Evolutionary conservation across 495 filamentous ascomycete species (phyloP).

Genomic region (Penicillium paradoxum): DNA sequence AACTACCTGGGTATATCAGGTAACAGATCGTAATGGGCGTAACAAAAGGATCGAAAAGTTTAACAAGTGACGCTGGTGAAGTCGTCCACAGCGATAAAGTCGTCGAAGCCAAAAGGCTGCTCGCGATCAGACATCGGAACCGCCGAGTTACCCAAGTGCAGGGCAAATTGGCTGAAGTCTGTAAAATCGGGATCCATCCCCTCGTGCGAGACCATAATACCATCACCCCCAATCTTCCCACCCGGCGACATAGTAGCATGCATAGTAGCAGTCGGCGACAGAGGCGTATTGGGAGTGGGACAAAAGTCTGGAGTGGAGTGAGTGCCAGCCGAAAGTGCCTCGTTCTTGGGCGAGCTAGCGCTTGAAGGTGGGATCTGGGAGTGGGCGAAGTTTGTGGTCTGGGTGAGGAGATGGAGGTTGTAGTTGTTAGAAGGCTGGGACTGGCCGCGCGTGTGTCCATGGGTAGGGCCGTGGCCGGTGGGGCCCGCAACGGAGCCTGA

Average conservation of each 20-base stretch:
- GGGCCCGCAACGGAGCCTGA: conserved; percentile 20
- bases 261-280: conserved; percentile 24
- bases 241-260: background rate
- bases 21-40: conserved; percentile 7
- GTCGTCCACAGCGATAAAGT: conserved; percentile 33
- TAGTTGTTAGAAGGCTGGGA: conserved; percentile 23
- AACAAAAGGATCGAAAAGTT: conserved; percentile 2
- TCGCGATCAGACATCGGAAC: conserved; percentile 20
- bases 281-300: conserved; percentile 34
- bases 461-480: background rate
- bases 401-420: conserved; percentile 24
- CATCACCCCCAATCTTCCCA: conserved; percentile 15
- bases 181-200: conserved; percentile 29
- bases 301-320: conserved; percentile 36
- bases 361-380: conserved; percentile 6
- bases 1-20: conserved; percentile 11
- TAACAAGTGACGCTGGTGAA: conserved; percentile 29
- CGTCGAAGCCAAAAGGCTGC: conserved; percentile 29
- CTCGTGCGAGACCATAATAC: conserved; percentile 26
- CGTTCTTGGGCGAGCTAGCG: conserved; percentile 20
- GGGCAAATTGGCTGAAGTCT: conserved; percentile 38
- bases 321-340: conserved; percentile 26
- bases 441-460: conserved; percentile 24
- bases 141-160: conserved; percentile 25
- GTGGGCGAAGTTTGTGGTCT: conserved; percentile 20